Evolutionary conservation across 345 rosid genomes (phyloP).

Genomic region (Cardamine occulta): DNA sequence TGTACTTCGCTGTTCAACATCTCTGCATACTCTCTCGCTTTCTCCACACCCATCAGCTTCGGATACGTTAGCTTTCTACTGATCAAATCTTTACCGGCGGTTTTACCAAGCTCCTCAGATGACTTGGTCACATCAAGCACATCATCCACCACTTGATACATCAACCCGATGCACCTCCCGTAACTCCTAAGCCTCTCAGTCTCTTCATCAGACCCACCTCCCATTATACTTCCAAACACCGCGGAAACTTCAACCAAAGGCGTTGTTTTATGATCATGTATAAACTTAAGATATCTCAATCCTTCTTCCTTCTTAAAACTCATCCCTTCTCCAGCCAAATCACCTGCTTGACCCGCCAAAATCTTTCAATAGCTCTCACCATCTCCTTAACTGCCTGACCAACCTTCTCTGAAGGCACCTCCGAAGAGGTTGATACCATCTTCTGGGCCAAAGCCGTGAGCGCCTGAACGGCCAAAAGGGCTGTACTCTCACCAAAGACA

Average conservation of each 20-base stretch:
- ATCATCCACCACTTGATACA: slow-evolving; percentile 2
- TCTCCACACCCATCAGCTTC: slow-evolving; percentile 2
- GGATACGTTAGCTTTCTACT: slow-evolving; percentile 5
- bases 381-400: background rate
- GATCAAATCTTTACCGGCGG: background rate
- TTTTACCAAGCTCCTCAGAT: background rate
- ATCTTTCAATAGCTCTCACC: background rate
- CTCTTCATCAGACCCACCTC: slow-evolving; percentile 2
- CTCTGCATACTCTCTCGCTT: slow-evolving; percentile 2
- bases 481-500: background rate
- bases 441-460: background rate
- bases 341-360: background rate
- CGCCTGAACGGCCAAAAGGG: background rate
- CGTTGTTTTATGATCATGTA: background rate
- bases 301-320: background rate
- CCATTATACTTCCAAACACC: background rate
- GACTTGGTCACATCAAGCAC: background rate
- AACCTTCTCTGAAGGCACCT: background rate
- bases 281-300: background rate
- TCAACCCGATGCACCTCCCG: background rate
- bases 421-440: background rate
- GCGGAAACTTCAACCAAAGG: slow-evolving; percentile 5
- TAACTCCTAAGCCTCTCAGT: background rate
- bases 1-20: slow-evolving; percentile 3
- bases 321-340: background rate